Evolutionary conservation across 2,329 filamentous ascomycete species (phyloP), one percentile per base, ranked within the genome.

Genomic region (Sclerotinia glacialis): DNA sequence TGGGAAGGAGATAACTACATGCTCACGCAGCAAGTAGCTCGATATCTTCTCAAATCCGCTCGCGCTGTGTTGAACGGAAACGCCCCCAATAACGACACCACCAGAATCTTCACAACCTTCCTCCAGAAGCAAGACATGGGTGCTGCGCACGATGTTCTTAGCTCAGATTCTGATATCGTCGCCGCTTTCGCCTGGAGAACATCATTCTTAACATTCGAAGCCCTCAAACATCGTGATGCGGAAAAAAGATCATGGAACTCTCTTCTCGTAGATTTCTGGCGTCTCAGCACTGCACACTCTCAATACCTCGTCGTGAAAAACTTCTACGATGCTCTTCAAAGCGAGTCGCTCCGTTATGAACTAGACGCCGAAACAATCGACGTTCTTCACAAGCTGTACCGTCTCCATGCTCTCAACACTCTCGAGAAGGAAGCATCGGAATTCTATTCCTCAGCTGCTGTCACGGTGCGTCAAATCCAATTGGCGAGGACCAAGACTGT

Each of bases 271-370:
- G 89, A 92, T 78, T 92, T 93, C 79, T 91, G 88, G 84, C 87
- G 89, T 53, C 84, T 93, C 7, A 88, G 84, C 67, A 91, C 89
- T 7, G 89, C 90, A 0, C 89, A 91, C 76, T 89, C 88, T 0
- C 89, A 93, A 77, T 92, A 92, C 77, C 83, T 92, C 71, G 84
- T 92, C 0, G 89, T 92, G 70, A 92, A 90, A 82, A 90, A 88
- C 80, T 93, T 92, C 80, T 91, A 95, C 78, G 82, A 86, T 5
- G 81, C 85, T 2, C 85, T 94, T 26, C 85, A 87, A 47, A 81
- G 82, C 6, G 79, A 82, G 8, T 74, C 81, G 9, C 82, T 85
- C 14, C 78, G 78, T n/a, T 76, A 80, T 16, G 80, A 83, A 21
- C 79, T 91, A 40, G 85, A 88, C 74, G 73, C 80, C 0, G 81